Conservation (phyloP, 495 filamentous ascomycete species). For the Penicillium cinerascens region DNA sequence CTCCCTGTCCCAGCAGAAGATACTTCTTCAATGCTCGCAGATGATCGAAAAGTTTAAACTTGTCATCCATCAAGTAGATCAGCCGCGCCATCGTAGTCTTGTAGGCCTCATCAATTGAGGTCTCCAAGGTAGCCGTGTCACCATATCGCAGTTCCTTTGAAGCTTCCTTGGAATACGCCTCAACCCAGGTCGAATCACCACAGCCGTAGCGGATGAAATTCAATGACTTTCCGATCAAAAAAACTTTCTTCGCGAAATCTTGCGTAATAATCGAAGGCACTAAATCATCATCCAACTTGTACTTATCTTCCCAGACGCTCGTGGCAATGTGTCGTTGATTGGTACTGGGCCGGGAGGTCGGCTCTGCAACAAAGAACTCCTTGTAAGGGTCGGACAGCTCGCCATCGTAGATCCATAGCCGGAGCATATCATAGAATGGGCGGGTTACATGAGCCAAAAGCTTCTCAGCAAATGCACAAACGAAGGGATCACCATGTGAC, state of each 20-base stretch:
- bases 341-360: conserved; percentile 45
- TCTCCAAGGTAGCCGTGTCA: conserved; percentile 85
- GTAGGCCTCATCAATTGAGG: conserved; percentile 94
- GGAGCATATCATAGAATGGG: conserved; percentile 95
- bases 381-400: conserved; percentile 93
- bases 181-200: conserved; percentile 91
- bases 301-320: conserved; percentile 98
- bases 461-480: conserved; percentile 89
- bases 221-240: conserved; percentile 93
- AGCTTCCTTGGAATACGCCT: conserved; percentile 88
- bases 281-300: conserved; percentile 79
- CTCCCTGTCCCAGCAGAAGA: conserved; percentile 88
- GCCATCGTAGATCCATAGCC: conserved; percentile 97
- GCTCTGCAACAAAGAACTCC: conserved; percentile 93
- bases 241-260: conserved; percentile 92
- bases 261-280: conserved; percentile 87
- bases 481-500: conserved; percentile 92
- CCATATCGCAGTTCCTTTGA: conserved; percentile 93
- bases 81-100: conserved; percentile 94
- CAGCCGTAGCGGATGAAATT: conserved; percentile 98
- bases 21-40: conserved; percentile 91
- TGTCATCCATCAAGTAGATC: conserved; percentile 88
- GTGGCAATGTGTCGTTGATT: conserved; percentile 66
- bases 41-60: conserved; percentile 92
- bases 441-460: conserved; percentile 87